A percentile compares a stretch with the other conserved stretches of the same genome.
Evolutionary conservation across 768 basidiomycete species (phyloP).

Genomic region (Xerocomellus dryophilus): DNA sequence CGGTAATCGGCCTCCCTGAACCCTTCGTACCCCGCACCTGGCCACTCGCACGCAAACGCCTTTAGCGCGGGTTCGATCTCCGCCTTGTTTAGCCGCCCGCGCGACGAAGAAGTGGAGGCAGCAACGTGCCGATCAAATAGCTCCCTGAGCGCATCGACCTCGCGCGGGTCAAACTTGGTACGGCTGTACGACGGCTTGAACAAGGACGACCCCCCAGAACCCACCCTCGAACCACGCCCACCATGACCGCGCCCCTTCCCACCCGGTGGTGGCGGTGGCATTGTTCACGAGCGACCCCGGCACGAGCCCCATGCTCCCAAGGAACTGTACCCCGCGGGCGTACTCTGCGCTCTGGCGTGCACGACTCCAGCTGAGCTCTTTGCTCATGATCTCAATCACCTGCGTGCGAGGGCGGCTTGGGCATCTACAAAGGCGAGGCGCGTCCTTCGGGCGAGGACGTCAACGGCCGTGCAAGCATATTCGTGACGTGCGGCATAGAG

Average conservation of each 20-base stretch:
- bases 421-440: slow-evolving; percentile 95
- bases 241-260: slow-evolving; percentile 11
- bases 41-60: slow-evolving; percentile 37
- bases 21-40: slow-evolving; percentile 51
- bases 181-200: slow-evolving; percentile 39
- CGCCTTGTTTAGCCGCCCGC: slow-evolving; percentile 37
- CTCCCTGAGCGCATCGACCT: slow-evolving; percentile 41
- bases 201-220: slow-evolving; percentile 19
- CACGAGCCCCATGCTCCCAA: slow-evolving; percentile 82
- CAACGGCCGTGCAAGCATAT: slow-evolving; percentile 88
- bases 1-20: slow-evolving; percentile 61
- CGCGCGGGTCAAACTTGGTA: slow-evolving; percentile 53
- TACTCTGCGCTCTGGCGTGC: slow-evolving; percentile 59
- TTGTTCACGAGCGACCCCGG: slow-evolving; percentile 31
- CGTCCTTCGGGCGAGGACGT: slow-evolving; percentile 89
- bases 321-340: slow-evolving; percentile 56
- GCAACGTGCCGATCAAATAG: slow-evolving; percentile 30
- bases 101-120: neutral
- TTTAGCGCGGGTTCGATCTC: slow-evolving; percentile 44
- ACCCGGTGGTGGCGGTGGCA: neutral
- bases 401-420: slow-evolving; percentile 75
- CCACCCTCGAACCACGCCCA: slow-evolving; percentile 16
- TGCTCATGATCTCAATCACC: slow-evolving; percentile 91
- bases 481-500: slow-evolving; percentile 86
- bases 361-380: slow-evolving; percentile 75